These are phyloP conservation scores for Penicillium salamii DNA, from an alignment of 495 filamentous ascomycete genomes.

Conservation along the genomic window DNA sequence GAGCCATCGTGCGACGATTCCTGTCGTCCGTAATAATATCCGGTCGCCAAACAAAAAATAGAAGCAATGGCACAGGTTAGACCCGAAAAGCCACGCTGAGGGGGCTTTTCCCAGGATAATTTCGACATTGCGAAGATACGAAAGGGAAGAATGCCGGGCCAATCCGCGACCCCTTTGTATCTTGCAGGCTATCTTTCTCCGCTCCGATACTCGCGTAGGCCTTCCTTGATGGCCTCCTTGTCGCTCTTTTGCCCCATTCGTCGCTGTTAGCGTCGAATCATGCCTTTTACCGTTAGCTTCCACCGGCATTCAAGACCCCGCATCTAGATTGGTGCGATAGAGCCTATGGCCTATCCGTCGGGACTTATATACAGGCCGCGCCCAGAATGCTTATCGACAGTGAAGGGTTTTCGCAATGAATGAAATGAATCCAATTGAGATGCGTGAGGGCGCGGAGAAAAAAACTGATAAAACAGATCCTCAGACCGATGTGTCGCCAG, in stretches of 20 bases:
- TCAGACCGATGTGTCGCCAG: not conserved
- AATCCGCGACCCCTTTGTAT: not conserved
- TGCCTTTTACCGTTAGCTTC: not conserved
- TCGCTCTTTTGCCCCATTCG: not conserved
- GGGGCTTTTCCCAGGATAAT: not conserved
- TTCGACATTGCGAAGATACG: not conserved
- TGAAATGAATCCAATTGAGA: not conserved
- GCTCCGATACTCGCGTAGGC: not conserved
- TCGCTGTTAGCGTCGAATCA: not conserved
- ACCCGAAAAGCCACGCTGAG: constrained; percentile 1
- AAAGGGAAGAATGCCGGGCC: not conserved
- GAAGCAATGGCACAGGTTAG: not conserved
- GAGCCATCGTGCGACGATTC: not conserved
- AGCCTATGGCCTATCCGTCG: not conserved
- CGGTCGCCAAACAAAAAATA: not conserved
- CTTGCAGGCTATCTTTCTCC: not conserved
- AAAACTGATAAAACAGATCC: not conserved
- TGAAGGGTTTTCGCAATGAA: not conserved
- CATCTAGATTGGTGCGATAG: not conserved
- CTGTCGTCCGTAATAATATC: constrained; percentile 3
- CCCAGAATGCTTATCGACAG: not conserved
- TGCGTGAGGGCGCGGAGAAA: not conserved
- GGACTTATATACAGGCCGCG: not conserved
- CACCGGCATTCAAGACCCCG: not conserved
- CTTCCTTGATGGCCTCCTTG: not conserved